Evolutionary conservation across 2,329 filamentous ascomycete genomes (phyloP), one percentile per base, ranked within the genome.

Genomic region (Fusarium abutilonis): DNA sequence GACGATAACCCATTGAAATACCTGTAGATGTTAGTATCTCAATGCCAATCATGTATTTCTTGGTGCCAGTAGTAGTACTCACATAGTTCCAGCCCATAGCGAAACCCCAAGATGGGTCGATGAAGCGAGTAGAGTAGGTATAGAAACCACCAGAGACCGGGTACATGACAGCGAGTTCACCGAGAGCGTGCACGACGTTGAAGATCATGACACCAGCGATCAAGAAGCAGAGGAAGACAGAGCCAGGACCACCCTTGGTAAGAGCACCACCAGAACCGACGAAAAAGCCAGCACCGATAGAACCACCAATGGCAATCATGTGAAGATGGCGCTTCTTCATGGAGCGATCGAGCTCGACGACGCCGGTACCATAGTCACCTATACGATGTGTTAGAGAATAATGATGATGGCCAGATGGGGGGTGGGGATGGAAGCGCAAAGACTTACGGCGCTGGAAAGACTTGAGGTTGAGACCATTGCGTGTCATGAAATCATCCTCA

Each of bases 71-170:
- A 9, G 3, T 3, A 6, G 7, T 4, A 41, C 68, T 43, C 11
- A 70, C 63, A 17, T 76, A 76, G 55, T 76, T 76, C 73, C 73
- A 76, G 35, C 82, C 81, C 76, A 83, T 82, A 59, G 82, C 82
- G 46, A 83, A 84, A 58, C 82, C 82, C 78, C 84, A 87, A 1
- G 85, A 83, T 23, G 85, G 85, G 70, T 86, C 85, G 60, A 88
- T 82, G 69, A 88, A 88, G 48, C 85, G 84, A 52, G 79, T 79
- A 26, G 82, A 83, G 75, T 86, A 87, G 23, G 83, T 84, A 68
- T 86, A 87, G 78, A 88, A 88, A 63, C 83, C 84, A 72, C 85
- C 85, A 68, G 84, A 86, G 69, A 87, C 80, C 14, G 85, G 85
- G 61, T 83, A 88, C 78, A 87, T 81, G 68, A 87, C 82, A 54